Evolutionary conservation across 2,329 filamentous ascomycete genomes (phyloP).

Genomic region (Pestalotiopsis sp.): DNA sequence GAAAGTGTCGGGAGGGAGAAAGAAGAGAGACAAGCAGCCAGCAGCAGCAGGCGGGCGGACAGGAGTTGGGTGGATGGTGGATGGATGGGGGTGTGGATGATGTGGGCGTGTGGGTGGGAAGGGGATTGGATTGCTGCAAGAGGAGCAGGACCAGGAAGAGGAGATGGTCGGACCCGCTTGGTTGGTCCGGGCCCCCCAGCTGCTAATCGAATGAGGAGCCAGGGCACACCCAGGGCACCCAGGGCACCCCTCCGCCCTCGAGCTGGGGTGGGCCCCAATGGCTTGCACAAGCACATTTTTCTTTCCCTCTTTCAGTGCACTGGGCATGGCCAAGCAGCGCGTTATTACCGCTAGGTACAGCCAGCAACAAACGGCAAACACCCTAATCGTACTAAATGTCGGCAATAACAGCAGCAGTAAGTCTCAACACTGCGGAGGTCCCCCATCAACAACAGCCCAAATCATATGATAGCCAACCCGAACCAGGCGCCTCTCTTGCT

Average conservation of each 20-base stretch:
- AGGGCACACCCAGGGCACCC: neutral
- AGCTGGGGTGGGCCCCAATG: neutral
- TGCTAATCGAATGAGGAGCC: slow-evolving; percentile 4
- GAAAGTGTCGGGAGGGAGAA: slow-evolving; percentile 2
- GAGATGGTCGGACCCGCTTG: neutral
- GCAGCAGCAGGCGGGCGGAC: slow-evolving; percentile 4
- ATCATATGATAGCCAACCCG: neutral
- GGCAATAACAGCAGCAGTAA: too few relatives aligned
- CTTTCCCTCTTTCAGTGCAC: neutral
- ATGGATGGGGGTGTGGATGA: neutral
- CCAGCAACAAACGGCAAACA: too few relatives aligned
- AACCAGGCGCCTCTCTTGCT: neutral
- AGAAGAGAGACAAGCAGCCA: neutral
- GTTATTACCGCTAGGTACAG: neutral
- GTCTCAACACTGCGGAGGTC: neutral
- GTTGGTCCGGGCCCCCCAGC: neutral
- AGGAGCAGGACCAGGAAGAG: neutral
- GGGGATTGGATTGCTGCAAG: slow-evolving; percentile 4
- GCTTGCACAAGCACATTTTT: neutral
- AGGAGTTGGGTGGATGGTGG: slow-evolving; percentile 8
- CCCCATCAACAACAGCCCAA: neutral
- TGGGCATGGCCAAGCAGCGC: neutral
- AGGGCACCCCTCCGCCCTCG: neutral
- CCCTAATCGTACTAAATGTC: too few relatives aligned
- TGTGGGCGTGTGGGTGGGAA: too few relatives aligned